Base-by-base conservation (phyloP, 257 asterid genomes). In the Gentiana straminea region DNA sequence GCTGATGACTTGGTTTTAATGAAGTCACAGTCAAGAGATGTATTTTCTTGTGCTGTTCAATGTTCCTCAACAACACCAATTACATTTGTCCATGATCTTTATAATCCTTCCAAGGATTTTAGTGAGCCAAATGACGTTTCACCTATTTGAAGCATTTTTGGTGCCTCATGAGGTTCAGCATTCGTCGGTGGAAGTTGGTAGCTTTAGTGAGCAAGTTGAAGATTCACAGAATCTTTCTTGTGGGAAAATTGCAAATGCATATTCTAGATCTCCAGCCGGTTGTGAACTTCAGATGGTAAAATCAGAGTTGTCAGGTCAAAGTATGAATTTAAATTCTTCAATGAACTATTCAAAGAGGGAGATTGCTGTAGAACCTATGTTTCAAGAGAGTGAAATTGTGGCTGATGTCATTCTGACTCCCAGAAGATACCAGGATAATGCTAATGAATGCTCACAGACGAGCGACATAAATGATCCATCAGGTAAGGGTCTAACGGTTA, bases 311-410 rank as follows among this genome's bases (percentile, higher is more conserved):
- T 67, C 54, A 66, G 62, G 77, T 60, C 64, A 62, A 54, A 54
- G 46, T 41, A 41, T 5, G 9, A 41, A 3, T 41, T 41, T 41
- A 41, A 41, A 41, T 41, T 41, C 11, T 41, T 55, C 33, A 53
- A 71, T 33, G 64, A 68, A 68, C 55, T 69, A 61, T 55, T 59
- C 67, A 43, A 51, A 50, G 44, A 32, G 60, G 75, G 63, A 66
- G 56, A 50, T 53, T 55, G 35, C 64, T 43, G 60, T 68, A 62
- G 55, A 46, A 39, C 35, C 56, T 52, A 71, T 57, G 8, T 51
- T 38, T 49, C 66, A 57, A 70, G 74, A 59, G 54, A 67, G 59
- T 52, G 58, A 7, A 57, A 13, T 36, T 64, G 79, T 74, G 70
- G 59, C 75, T 49, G 62, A 55, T 34, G 63, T 34, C 49, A 51